Evolutionary conservation across 2,329 filamentous ascomycete genomes (phyloP).

Genomic region (Colletotrichum salicis): DNA sequence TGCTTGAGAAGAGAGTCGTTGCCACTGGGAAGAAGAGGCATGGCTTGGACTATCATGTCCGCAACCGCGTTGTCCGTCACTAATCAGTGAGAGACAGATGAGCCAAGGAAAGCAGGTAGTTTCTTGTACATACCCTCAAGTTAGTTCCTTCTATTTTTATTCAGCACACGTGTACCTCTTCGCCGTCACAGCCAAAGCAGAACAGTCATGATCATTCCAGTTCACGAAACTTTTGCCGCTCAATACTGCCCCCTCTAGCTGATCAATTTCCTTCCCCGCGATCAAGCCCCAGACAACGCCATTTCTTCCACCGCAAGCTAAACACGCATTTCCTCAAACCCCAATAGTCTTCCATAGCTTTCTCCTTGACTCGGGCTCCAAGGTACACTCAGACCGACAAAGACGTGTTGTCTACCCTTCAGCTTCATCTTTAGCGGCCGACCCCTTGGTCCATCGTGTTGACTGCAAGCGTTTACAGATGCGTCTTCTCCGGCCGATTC

Average conservation of each 20-base stretch:
- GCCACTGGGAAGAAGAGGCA: background rate
- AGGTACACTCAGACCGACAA: background rate
- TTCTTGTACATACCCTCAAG: too few species aligned
- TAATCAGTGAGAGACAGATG: background rate
- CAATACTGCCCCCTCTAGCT: too few species aligned
- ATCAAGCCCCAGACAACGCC: too few species aligned
- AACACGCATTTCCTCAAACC: too few species aligned
- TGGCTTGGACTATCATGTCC: background rate
- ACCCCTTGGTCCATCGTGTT: constrained; percentile 26
- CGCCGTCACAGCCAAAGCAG: too few species aligned
- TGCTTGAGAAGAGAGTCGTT: background rate
- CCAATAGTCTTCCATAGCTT: too few species aligned
- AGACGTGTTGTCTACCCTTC: background rate
- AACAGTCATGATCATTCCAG: too few species aligned
- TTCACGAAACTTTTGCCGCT: too few species aligned
- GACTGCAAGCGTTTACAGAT: constrained; percentile 7
- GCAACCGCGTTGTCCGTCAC: background rate
- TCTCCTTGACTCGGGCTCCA: background rate
- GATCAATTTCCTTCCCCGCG: too few species aligned
- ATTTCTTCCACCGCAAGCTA: too few species aligned
- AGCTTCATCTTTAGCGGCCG: background rate
- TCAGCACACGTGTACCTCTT: too few species aligned
- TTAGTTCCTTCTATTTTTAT: too few species aligned
- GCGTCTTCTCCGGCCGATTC: background rate
- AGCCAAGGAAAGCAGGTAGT: background rate